Evolutionary conservation across 345 rosid genomes (phyloP).

Genomic region (Linum tenue): DNA sequence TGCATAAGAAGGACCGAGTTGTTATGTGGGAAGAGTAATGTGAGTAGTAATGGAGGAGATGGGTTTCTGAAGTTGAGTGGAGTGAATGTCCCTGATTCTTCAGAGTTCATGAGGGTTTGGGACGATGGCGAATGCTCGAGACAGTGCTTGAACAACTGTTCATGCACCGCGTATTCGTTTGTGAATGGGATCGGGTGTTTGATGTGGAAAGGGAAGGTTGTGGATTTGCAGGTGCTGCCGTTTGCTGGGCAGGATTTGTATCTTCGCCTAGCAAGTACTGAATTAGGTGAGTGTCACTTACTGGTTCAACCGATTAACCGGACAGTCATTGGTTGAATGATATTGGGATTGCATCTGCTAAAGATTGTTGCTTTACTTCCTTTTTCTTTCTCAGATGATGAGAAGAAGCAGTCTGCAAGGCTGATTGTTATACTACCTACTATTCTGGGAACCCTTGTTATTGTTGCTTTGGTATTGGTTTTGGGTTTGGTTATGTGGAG

Average conservation of each 20-base stretch:
- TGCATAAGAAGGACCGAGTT: neutral
- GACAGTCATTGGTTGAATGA: no score
- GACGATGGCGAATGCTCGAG: neutral
- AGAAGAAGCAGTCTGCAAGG: neutral
- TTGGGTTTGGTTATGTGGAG: neutral
- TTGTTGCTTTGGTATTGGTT: neutral
- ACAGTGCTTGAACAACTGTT: neutral
- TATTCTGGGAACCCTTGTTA: neutral
- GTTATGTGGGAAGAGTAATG: neutral
- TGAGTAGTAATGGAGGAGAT: neutral
- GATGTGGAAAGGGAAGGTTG: slow-evolving; percentile 10
- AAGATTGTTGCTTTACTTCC: no score
- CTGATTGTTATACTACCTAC: neutral
- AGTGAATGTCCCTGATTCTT: neutral
- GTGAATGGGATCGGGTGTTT: slow-evolving; percentile 11
- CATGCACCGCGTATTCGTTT: slow-evolving; percentile 18
- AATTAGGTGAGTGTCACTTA: neutral
- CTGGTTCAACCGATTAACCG: no score
- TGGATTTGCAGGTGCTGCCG: slow-evolving; percentile 11
- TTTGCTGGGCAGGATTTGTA: slow-evolving; percentile 11
- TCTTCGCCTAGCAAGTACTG: slow-evolving; percentile 12
- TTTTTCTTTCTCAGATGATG: neutral
- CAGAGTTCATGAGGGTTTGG: neutral
- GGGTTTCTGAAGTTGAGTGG: neutral
- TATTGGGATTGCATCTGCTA: no score